Base-by-base conservation (phyloP, 169 alveolate genomes). In the Eimeria tenella region DNA sequence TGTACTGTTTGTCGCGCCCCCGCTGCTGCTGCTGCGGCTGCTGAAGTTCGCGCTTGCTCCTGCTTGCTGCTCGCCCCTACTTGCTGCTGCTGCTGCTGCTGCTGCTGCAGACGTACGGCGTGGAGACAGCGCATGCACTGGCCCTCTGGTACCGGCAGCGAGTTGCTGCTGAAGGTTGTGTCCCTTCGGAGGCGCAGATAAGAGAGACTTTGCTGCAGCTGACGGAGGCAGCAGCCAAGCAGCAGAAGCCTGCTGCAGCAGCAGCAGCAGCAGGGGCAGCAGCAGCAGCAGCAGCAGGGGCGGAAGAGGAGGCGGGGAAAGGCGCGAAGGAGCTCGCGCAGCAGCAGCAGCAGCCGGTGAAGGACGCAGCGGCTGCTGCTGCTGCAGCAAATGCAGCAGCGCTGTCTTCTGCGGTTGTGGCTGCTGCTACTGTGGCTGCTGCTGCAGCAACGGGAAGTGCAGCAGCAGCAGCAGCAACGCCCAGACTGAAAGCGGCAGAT, bases 1-100 rank as follows among this genome's bases (percentile, higher is more conserved):
- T 31, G 42, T 31, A 31, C 42, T 31, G 42, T 31, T 31, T 31
- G 42, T 31, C 42, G 0, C 42, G 2, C 42, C 42, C 42, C 42
- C 2, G 42, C 42, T 31, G 42, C 42, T 31, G 42, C 42, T 31
- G 42, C 42, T 31, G 42, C 42, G 42, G 42, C 42, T 31, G 42
- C 42, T 31, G 42, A 31, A 31, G 42, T 31, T 31, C 42, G 42
- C 42, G 42, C 42, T 60, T 0, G 11, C 68, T 3, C 2, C 68
- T 60, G 68, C 19, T 10, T 0, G 68, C 68, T 60, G 68, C 68
- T 31, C 42, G 42, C 42, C 42, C 2, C 42, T 2, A 60, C 19
- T 60, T 60, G 68, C 68, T 60, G 68, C 68, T 60, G 68, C 68
- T 63, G 74, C 74, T 63, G 74, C 74, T 63, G 74, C 74, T 63